These are phyloP conservation scores for Aspergillus pseudoterreus DNA, from an alignment of 2,329 filamentous ascomycete genomes.

Conservation along the genomic window DNA sequence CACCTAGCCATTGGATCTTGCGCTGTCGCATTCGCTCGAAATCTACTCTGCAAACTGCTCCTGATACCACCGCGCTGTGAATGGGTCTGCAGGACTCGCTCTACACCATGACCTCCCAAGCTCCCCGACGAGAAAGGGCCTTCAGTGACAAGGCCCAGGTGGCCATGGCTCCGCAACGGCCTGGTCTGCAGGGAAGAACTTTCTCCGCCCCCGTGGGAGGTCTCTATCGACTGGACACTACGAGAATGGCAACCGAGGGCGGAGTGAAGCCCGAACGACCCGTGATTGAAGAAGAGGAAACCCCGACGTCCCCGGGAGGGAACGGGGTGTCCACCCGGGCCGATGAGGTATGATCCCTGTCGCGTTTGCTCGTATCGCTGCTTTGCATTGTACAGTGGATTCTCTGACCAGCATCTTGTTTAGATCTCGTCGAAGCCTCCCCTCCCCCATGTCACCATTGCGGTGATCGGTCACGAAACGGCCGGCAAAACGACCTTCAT, in stretches of 20 bases:
- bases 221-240: conserved; percentile 24
- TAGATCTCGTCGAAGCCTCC: conserved; percentile 24
- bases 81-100: conserved; percentile 10
- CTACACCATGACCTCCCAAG: conserved; percentile 25
- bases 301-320: conserved; percentile 8
- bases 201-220: conserved; percentile 32
- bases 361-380: too few relatives aligned
- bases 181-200: conserved; percentile 31
- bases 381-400: neutral
- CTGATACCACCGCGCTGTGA: conserved; percentile 9
- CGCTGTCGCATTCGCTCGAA: conserved; percentile 19
- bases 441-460: conserved; percentile 56
- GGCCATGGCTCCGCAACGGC: conserved; percentile 24
- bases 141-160: conserved; percentile 30
- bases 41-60: conserved; percentile 12
- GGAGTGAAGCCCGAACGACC: conserved; percentile 19
- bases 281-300: conserved; percentile 30
- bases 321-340: conserved; percentile 13
- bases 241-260: conserved; percentile 16
- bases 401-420: conserved; percentile 9
- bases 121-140: conserved; percentile 26
- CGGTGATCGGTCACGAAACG: conserved; percentile 51
- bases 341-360: conserved; percentile 24
- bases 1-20: conserved; percentile 26
- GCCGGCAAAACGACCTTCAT: conserved; percentile 61